Conservation (phyloP, 2,329 filamentous ascomycete genomes). For the Calonectria crousiana region DNA sequence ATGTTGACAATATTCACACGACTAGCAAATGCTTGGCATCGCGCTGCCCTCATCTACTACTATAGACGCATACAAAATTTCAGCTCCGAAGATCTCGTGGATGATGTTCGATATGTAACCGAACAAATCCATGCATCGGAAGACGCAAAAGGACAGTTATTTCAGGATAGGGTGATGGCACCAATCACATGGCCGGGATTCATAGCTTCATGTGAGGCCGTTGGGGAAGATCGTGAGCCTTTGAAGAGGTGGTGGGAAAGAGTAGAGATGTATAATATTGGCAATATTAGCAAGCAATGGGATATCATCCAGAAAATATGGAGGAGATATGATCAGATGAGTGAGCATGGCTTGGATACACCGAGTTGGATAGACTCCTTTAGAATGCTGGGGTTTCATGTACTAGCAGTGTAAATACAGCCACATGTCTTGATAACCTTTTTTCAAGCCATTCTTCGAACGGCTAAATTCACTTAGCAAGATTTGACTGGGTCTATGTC, state of each 20-base stretch:
- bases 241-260: conserved; percentile 26
- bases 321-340: conserved; percentile 18
- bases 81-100: background rate
- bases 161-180: background rate
- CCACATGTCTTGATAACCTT: no score
- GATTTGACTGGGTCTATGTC: no score
- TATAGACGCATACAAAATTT: conserved; percentile 17
- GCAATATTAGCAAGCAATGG: conserved; percentile 25
- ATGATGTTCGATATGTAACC: background rate
- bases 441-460: no score
- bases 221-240: background rate
- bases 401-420: conserved; percentile 1
- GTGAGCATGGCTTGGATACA: background rate
- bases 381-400: background rate
- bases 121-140: conserved; percentile 12
- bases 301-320: conserved; percentile 24
- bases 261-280: conserved; percentile 24
- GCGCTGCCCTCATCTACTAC: conserved; percentile 23
- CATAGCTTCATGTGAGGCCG: conserved; percentile 23
- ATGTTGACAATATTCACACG: conserved; percentile 13
- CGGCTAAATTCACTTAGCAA: no score
- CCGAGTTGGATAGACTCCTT: conserved; percentile 12
- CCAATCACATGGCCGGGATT: conserved; percentile 25
- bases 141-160: background rate
- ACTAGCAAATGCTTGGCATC: conserved; percentile 24